Percentiles rank a stretch among this genome's conserved stretches.
Conservation (phyloP, 2,329 filamentous ascomycete species). For the Graphilbum fragrans region DNA sequence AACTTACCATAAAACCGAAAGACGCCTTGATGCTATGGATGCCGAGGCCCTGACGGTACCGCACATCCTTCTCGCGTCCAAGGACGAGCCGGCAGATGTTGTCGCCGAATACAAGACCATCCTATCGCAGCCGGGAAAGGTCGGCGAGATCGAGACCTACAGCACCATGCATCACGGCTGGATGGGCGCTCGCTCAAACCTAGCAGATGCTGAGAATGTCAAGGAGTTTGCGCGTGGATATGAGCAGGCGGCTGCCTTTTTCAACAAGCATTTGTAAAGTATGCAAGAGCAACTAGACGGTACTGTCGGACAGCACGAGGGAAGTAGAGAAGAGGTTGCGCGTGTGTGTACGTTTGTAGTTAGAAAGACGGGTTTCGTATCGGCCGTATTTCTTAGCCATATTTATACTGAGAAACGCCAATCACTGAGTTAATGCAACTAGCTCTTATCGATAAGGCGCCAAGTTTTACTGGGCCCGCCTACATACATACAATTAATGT, state of each 20-base stretch:
- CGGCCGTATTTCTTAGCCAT: too few relatives aligned
- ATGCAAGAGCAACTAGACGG: too few relatives aligned
- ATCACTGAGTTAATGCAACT: too few relatives aligned
- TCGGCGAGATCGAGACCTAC: slow-evolving; percentile 35
- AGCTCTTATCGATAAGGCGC: background rate
- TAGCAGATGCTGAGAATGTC: slow-evolving; percentile 29
- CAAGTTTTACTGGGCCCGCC: too few relatives aligned
- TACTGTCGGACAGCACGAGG: too few relatives aligned
- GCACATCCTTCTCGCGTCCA: slow-evolving; percentile 36
- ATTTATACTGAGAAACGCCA: too few relatives aligned
- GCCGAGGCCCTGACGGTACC: slow-evolving; percentile 30
- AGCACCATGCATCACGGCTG: slow-evolving; percentile 41
- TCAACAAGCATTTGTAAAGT: slow-evolving; percentile 28
- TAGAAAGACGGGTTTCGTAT: too few relatives aligned
- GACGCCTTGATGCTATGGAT: slow-evolving; percentile 24
- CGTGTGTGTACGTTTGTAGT: too few relatives aligned
- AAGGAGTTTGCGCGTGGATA: slow-evolving; percentile 38
- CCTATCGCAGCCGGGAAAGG: slow-evolving; percentile 25
- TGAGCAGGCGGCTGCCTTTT: slow-evolving; percentile 28
- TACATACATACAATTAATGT: too few relatives aligned
- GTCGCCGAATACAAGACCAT: slow-evolving; percentile 30
- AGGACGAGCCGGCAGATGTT: slow-evolving; percentile 30
- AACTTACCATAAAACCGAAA: background rate
- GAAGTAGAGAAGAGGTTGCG: too few relatives aligned
- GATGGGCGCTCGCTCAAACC: slow-evolving; percentile 41